Evolutionary conservation across 2,329 filamentous ascomycete genomes (phyloP), one percentile per base, ranked within the genome.

Genomic region (Colletotrichum gloeosporioides): DNA sequence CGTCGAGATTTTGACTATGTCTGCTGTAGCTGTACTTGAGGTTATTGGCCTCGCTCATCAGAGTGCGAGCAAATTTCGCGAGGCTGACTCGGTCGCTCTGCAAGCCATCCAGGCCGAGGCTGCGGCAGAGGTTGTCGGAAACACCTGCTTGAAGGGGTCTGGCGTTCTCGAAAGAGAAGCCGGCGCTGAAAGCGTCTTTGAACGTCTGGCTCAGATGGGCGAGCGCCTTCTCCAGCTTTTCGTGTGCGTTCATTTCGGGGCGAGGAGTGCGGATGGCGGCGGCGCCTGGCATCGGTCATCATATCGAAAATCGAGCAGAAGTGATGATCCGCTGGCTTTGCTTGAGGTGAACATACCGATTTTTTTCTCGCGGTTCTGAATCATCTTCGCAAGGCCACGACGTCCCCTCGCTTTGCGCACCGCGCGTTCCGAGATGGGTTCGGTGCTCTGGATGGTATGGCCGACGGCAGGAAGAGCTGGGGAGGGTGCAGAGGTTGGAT

Each of bases 271-370:
- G 44, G 10, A 22, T 22, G 10, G n/a, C 44, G 1, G 44, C 44
- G n/a, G 44, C 44, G n/a, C 44, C 44, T 49, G n/a, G 0, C 3
- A 49, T 13, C n/a, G n/a, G n/a, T 49, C n/a, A 49, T n/a, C n/a
- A 22, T 22, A 0, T 22, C 6, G 0, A 49, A 49, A 49, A 13
- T 22, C 0, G 1, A 49, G n/a, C 10, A 22, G 44, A 49, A 22
- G 0, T 49, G 3, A 22, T 0, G 10, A 0, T 22, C 6, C 44
- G 10, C 44, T 49, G n/a, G 44, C 2, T 49, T 49, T 49, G 3
- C n/a, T 49, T 49, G 44, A 49, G n/a, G 6, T 22, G 12, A 49
- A 49, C 10, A 8, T 49, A 49, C 44, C 10, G 0, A 22, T 0
- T 49, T n/a, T 0, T 49, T 49, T 22, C 44, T 22, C 44, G n/a